Evolutionary conservation across 1,139 yeast genomes (phyloP).

Genomic region (Petasospora rhodanensis): DNA sequence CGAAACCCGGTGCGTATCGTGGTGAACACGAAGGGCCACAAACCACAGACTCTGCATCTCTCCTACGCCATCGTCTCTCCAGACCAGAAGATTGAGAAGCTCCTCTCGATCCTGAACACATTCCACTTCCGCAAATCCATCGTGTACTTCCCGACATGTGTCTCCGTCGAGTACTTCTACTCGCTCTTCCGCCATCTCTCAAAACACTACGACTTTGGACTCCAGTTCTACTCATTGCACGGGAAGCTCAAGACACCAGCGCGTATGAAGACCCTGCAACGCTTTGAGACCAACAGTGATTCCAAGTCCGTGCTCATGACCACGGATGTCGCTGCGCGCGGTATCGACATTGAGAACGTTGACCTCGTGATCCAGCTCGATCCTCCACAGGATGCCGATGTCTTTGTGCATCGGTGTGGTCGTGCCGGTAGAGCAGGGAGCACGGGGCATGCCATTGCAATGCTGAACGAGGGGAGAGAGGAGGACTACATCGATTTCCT

Average conservation of each 20-base stretch:
- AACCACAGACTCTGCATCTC: conserved; percentile 64
- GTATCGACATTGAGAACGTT: conserved; percentile 88
- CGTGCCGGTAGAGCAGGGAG: conserved; percentile 90
- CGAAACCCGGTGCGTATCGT: conserved; percentile 83
- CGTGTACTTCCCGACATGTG: conserved; percentile 90
- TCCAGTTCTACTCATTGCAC: conserved; percentile 65
- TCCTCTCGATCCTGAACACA: conserved; percentile 50
- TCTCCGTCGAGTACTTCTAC: conserved; percentile 73
- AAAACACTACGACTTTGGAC: conserved; percentile 25
- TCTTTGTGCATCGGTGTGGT: conserved; percentile 86
- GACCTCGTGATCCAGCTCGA: conserved; percentile 84
- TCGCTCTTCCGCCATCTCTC: conserved; percentile 42
- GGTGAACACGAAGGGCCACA: conserved; percentile 49
- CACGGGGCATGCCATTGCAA: conserved; percentile 71
- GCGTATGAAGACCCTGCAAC: conserved; percentile 63
- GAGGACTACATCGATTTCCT: conserved; percentile 79
- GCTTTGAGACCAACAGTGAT: conserved; percentile 39
- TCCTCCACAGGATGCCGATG: conserved; percentile 88
- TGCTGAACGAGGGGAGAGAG: conserved; percentile 71
- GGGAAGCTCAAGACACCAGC: conserved; percentile 79
- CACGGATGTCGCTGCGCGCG: conserved; percentile 90
- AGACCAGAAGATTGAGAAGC: conserved; percentile 50
- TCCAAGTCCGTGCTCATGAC: conserved; percentile 65
- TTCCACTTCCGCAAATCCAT: conserved; percentile 69
- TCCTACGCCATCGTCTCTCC: conserved; percentile 61